phyloP scores from a whole-genome alignment of 164 flowering plant species.

The Kalanchoe fedtschenkoi region DNA sequence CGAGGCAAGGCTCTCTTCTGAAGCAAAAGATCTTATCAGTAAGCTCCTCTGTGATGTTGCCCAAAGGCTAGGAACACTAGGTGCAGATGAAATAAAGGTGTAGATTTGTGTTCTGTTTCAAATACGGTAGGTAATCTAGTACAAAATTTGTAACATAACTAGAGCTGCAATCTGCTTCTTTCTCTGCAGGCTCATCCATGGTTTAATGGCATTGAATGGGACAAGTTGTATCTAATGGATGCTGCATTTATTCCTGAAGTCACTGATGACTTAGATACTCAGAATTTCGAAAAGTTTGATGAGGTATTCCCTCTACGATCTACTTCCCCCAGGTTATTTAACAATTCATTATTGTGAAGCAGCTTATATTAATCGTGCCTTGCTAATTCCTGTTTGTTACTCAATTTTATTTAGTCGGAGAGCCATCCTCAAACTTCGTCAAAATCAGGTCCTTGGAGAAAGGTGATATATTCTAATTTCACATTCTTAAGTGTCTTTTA shows the following conservation, averaged over 20 bases:
- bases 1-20: conserved; percentile 57
- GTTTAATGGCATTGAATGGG: conserved; percentile 34
- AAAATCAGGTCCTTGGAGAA: too few species aligned
- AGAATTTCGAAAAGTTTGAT: conserved; percentile 20
- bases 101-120: conserved; percentile 2
- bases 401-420: too few species aligned
- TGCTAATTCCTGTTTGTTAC: too few species aligned
- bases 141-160: not conserved
- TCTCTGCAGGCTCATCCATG: conserved; percentile 41
- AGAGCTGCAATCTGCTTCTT: too few species aligned
- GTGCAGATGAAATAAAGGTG: conserved; percentile 77
- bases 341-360: too few species aligned
- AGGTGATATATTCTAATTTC: too few species aligned
- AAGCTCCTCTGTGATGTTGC: conserved; percentile 43
- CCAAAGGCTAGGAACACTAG: conserved; percentile 31
- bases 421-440: too few species aligned
- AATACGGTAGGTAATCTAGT: not conserved
- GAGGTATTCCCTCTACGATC: conserved; percentile 22
- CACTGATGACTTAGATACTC: conserved; percentile 52
- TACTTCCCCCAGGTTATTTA: too few species aligned
- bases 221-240: conserved; percentile 45
- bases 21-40: conserved; percentile 84
- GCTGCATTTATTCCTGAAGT: conserved; percentile 59
- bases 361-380: too few species aligned
- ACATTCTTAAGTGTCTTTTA: too few species aligned